Evolutionary conservation across 345 rosid species (phyloP).

Genomic region (Pelargonium nanum): DNA sequence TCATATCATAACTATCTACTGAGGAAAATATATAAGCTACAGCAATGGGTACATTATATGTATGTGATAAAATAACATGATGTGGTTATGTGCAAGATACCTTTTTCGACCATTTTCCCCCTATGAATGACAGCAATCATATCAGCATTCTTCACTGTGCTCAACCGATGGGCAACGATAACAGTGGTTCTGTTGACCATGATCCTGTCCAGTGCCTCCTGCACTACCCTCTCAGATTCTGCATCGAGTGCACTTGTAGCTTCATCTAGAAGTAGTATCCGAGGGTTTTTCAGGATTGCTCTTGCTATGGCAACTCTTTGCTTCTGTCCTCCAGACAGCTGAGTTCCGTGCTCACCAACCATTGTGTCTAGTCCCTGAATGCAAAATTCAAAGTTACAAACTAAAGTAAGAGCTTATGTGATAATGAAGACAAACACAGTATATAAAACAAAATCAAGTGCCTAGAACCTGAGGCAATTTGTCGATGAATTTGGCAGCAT

Average conservation of each 20-base stretch:
- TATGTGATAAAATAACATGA: background rate
- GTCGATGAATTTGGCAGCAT: constrained; percentile 34
- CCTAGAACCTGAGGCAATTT: constrained; percentile 23
- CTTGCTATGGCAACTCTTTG: constrained; percentile 39
- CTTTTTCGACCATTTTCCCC: constrained; percentile 35
- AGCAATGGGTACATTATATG: no score
- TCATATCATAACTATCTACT: background rate
- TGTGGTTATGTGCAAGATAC: constrained; percentile 8
- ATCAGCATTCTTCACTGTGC: constrained; percentile 27
- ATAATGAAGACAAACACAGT: no score
- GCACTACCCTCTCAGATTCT: constrained; percentile 33
- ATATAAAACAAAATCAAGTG: background rate
- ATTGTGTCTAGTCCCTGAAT: constrained; percentile 34
- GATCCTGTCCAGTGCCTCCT: constrained; percentile 35
- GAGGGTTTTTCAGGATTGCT: constrained; percentile 32
- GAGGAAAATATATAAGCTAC: background rate
- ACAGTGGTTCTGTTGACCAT: constrained; percentile 34
- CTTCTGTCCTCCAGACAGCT: constrained; percentile 45
- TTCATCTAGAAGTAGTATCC: constrained; percentile 39
- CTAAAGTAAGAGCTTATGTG: background rate
- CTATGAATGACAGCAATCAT: constrained; percentile 29
- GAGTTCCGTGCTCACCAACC: constrained; percentile 47
- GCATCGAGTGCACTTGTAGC: constrained; percentile 44
- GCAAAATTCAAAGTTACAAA: background rate
- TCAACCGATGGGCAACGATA: constrained; percentile 32